Percentiles rank a stretch among this genome's conserved stretches.
Evolutionary conservation across 768 basidiomycete genomes (phyloP).

Genomic region (Termitomyces sp.): DNA sequence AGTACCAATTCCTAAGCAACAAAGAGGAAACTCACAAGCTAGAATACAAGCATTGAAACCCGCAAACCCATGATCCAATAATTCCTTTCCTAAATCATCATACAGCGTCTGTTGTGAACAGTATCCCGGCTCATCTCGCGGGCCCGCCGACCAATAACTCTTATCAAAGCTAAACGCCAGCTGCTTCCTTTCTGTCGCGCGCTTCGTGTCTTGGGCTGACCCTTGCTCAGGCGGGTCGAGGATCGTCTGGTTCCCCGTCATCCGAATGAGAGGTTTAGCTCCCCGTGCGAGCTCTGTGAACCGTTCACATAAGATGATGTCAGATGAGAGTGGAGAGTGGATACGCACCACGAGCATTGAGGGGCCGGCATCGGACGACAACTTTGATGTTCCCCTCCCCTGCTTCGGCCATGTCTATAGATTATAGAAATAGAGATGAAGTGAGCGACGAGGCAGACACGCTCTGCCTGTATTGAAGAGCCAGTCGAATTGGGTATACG

Average conservation of each 20-base stretch:
- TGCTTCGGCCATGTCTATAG: conserved; percentile 53
- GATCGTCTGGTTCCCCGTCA: conserved; percentile 92
- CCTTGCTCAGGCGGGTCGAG: conserved; percentile 85
- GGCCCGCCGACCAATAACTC: conserved; percentile 95
- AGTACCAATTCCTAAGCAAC: not conserved
- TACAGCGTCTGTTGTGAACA: conserved; percentile 94
- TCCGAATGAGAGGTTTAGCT: conserved; percentile 90
- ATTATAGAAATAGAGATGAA: not conserved
- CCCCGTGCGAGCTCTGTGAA: conserved; percentile 83
- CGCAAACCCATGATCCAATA: conserved; percentile 92
- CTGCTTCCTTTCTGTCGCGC: conserved; percentile 86
- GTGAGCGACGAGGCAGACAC: conserved; percentile 5
- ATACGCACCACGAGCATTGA: conserved; percentile 86
- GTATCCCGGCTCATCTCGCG: conserved; percentile 84
- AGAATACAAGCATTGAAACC: conserved; percentile 99
- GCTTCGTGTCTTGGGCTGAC: conserved; percentile 64
- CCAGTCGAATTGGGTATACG: conserved; percentile 11
- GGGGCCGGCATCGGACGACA: conserved; percentile 92
- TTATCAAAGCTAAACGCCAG: conserved; percentile 96
- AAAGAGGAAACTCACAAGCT: conserved; percentile 71
- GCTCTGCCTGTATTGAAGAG: conserved; percentile 1
- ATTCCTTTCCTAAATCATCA: conserved; percentile 89
- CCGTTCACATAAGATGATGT: not conserved
- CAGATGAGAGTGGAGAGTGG: conserved; percentile 1
- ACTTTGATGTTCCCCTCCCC: conserved; percentile 92